These are phyloP conservation scores for Globisporangium cederbergense DNA, from an alignment of 352 stramenopile species.

Conservation along the genomic window DNA sequence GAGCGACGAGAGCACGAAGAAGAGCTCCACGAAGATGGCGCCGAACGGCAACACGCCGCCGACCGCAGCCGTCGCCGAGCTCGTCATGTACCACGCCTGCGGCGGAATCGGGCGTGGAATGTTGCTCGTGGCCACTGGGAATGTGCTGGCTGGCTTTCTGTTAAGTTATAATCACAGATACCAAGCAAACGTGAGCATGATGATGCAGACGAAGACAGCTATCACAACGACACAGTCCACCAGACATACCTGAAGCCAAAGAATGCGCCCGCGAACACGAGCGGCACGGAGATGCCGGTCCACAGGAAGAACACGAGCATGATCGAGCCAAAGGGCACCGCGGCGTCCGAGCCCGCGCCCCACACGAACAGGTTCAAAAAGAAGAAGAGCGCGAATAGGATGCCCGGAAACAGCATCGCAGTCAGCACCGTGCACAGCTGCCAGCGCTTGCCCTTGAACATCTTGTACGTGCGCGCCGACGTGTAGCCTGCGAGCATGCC, in stretches of 20 bases:
- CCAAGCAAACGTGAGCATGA: not conserved
- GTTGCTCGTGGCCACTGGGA: conserved; percentile 96
- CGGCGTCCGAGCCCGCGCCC: conserved; percentile 89
- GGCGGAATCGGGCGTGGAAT: conserved; percentile 98
- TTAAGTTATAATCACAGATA: conserved; percentile 2
- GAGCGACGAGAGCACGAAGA: conserved; percentile 98
- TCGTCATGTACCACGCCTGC: conserved; percentile 98
- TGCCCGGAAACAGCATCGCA: conserved; percentile 96
- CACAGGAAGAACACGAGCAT: conserved; percentile 98
- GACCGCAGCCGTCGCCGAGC: conserved; percentile 90
- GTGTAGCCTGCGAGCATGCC: conserved; percentile 95
- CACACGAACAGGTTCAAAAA: conserved; percentile 97
- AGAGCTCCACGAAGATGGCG: conserved; percentile 99
- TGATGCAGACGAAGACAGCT: not conserved
- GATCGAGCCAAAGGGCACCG: conserved; percentile 97
- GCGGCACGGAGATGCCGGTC: conserved; percentile 97
- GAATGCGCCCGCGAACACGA: conserved; percentile 98
- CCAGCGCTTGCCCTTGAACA: conserved; percentile 99
- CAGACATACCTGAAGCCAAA: conserved; percentile 94
- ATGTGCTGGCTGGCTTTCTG: conserved; percentile 88
- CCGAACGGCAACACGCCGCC: conserved; percentile 98
- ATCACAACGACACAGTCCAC: conserved; percentile 1
- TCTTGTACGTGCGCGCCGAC: conserved; percentile 98
- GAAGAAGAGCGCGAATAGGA: conserved; percentile 96
- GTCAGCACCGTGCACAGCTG: conserved; percentile 95